Base-by-base conservation (phyloP, 805 yeast species). In the Blastobotrys muscicola region DNA sequence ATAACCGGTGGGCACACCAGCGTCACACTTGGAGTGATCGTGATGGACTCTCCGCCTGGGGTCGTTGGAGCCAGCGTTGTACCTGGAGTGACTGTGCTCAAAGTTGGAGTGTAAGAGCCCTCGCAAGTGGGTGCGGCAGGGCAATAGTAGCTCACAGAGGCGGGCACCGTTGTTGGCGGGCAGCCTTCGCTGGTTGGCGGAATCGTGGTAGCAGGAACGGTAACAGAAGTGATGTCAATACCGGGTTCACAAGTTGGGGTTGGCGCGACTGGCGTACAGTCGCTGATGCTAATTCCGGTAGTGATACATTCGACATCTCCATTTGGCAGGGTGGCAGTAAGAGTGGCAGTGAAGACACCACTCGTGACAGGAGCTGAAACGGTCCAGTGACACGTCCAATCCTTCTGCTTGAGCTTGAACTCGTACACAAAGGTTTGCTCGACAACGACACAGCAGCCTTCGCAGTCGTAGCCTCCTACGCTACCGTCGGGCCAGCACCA, bases 261-360 rank as follows among this genome's bases (percentile, higher is more conserved):
- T 6, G 26, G 26, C 26, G 26, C 26, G 26, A 20, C 6, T 20
- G 26, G 26, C 6, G 26, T 20, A 20, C 26, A 20, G 26, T 20
- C 26, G 26, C 26, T 20, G 26, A 20, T 20, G 26, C 26, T 20
- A 6, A 20, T 20, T 20, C 26, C 26, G 26, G 26, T 20, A 20
- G 26, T 34, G 16, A 34, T 34, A 8, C 13, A 13, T 15, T 34
- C 16, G 15, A 34, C 37, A 5, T 34, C 37, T 13, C 83, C 81
- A 33, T 76, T 71, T 15, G 69, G 67, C 11, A 78, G 59, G 0
- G 70, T 61, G 1, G 59, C 55, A 8, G 57, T 45, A 14, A 53
- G 37, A 36, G 57, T 50, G 3, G 51, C 54, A 15, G 50, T 42
- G 42, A 50, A 49, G 14, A 43, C 46, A 29, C 54, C 52, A 5